phyloP scores from a whole-genome alignment of 441 rosid species.

The Erodium moschatum region DNA sequence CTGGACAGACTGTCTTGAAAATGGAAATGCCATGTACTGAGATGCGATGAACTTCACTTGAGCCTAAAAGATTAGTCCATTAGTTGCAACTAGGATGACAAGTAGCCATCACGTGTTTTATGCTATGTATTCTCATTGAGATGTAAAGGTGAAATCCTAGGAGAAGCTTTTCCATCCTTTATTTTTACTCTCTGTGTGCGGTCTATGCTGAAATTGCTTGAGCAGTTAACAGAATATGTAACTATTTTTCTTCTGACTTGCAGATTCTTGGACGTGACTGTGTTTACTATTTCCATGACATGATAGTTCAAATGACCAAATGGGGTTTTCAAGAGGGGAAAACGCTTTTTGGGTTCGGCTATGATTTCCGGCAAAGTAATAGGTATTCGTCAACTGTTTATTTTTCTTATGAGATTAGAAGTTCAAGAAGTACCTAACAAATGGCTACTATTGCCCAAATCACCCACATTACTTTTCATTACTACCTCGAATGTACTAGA shows the following conservation, averaged over 20 bases:
- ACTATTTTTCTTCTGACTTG: neutral
- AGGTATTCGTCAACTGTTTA: conserved; percentile 38
- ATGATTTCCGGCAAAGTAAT: conserved; percentile 95
- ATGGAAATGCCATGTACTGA: neutral
- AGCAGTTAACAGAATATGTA: neutral
- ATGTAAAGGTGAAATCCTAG: neutral
- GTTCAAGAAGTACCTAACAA: neutral
- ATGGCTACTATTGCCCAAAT: neutral
- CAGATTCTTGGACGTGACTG: conserved; percentile 79
- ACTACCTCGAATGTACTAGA: neutral
- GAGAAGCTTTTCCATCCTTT: too few relatives aligned
- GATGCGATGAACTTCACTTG: neutral
- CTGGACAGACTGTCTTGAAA: neutral
- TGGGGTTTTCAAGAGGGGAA: conserved; percentile 96
- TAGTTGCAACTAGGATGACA: too few relatives aligned
- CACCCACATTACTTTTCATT: neutral
- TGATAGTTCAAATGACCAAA: conserved; percentile 79
- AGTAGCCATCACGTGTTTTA: neutral
- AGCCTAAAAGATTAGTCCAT: too few relatives aligned
- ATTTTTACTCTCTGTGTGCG: too few relatives aligned
- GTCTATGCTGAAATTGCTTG: neutral
- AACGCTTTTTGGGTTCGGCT: conserved; percentile 89
- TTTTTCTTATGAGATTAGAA: neutral
- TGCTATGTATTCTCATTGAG: neutral
- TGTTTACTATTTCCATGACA: conserved; percentile 81